A percentile compares a stretch with the other conserved stretches of the same genome.
Conservation (phyloP, 768 basidiomycete genomes). For the Pisolithus tinctorius region DNA sequence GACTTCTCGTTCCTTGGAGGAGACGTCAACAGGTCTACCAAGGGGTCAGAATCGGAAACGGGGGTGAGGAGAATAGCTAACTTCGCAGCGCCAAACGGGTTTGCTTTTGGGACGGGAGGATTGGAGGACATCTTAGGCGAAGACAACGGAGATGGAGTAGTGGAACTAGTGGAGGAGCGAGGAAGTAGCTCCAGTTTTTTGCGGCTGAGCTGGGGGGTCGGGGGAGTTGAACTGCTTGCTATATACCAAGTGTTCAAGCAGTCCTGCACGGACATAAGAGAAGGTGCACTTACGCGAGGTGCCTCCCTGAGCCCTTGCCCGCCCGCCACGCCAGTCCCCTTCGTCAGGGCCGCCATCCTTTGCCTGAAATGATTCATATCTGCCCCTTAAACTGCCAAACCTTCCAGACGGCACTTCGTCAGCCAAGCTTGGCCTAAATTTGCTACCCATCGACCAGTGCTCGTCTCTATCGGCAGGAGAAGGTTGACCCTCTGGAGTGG, state of each 20-base stretch:
- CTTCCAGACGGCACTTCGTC: constrained; percentile 32
- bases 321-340: constrained; percentile 62
- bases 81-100: constrained; percentile 87
- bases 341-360: constrained; percentile 48
- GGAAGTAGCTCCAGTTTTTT: constrained; percentile 84
- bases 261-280: constrained; percentile 1
- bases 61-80: constrained; percentile 26
- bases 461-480: constrained; percentile 74
- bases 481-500: constrained; percentile 34
- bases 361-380: constrained; percentile 49
- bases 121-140: constrained; percentile 66
- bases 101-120: constrained; percentile 42
- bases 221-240: constrained; percentile 71
- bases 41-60: constrained; percentile 6
- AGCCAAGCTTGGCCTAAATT: constrained; percentile 53
- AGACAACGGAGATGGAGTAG: constrained; percentile 66
- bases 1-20: constrained; percentile 69
- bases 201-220: constrained; percentile 74
- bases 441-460: constrained; percentile 68
- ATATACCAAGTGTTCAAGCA: constrained; percentile 8
- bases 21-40: constrained; percentile 78
- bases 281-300: constrained; percentile 52
- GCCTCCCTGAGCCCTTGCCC: constrained; percentile 38
- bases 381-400: constrained; percentile 43
- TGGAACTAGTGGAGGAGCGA: constrained; percentile 60